phyloP scores from a whole-genome alignment of 78 protist genomes.

The Dictyostelium firmibasis region DNA sequence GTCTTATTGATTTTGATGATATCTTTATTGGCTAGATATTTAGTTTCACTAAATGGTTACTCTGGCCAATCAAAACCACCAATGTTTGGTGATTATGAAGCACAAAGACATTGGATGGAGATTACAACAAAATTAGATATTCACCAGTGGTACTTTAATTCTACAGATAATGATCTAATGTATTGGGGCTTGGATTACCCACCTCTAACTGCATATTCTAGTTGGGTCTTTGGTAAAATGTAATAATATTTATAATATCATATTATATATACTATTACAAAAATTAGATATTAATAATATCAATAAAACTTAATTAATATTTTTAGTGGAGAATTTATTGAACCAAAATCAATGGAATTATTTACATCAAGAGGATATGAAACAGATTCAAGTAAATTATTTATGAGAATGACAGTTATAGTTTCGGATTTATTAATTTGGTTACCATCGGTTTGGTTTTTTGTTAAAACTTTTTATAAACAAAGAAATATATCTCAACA shows the following conservation, averaged over 20 bases:
- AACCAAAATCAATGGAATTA: constrained; percentile 88
- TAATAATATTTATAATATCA: neutral
- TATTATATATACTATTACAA: no score
- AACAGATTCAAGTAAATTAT: constrained; percentile 24
- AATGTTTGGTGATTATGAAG: constrained; percentile 98
- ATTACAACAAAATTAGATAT: constrained; percentile 90
- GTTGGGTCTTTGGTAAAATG: constrained; percentile 88
- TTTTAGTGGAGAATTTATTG: constrained; percentile 55
- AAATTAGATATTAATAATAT: neutral
- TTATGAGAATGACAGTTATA: constrained; percentile 93
- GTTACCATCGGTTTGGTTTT: constrained; percentile 82
- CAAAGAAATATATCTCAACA: neutral
- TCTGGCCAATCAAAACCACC: constrained; percentile 87
- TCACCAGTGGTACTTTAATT: constrained; percentile 87
- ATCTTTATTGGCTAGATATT: constrained; percentile 35
- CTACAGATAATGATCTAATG: constrained; percentile 91
- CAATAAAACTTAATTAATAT: neutral
- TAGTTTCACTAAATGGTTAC: constrained; percentile 14
- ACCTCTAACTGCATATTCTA: constrained; percentile 96
- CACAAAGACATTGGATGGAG: constrained; percentile 99
- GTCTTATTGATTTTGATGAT: neutral
- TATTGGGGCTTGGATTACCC: constrained; percentile 99
- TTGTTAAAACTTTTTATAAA: constrained; percentile 14
- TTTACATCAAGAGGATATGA: constrained; percentile 94
- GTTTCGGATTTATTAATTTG: constrained; percentile 87